Evolutionary conservation across 2,329 filamentous ascomycete genomes (phyloP).

Genomic region (Aspergillus niger): DNA sequence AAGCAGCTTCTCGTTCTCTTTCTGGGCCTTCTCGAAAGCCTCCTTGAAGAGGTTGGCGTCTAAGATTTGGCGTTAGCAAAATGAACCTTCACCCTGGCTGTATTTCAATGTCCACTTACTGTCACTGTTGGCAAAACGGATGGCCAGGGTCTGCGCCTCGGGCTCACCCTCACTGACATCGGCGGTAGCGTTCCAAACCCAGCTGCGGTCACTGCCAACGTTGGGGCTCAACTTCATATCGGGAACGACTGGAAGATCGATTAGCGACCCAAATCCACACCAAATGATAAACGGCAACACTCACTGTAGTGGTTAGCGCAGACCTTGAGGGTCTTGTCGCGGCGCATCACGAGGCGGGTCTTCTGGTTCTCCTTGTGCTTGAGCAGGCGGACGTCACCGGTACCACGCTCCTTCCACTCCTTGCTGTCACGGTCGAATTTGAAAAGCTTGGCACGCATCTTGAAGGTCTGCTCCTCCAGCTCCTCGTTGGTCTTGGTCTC

Average conservation of each 20-base stretch:
- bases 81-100: background rate
- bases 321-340: conserved; percentile 99
- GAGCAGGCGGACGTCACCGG: conserved; percentile 90
- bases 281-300: conserved; percentile 35
- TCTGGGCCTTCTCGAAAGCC: conserved; percentile 92
- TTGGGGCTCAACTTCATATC: conserved; percentile 99
- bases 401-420: conserved; percentile 99
- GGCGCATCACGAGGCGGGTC: conserved; percentile 95
- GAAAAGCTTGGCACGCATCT: conserved; percentile 99
- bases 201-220: conserved; percentile 95
- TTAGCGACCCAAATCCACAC: conserved; percentile 19
- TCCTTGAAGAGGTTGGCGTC: conserved; percentile 98
- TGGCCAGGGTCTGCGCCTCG: conserved; percentile 92
- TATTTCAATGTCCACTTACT: conserved; percentile 62
- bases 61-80: conserved; percentile 42
- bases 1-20: conserved; percentile 91
- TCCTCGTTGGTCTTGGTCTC: conserved; percentile 98
- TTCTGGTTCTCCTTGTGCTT: conserved; percentile 99
- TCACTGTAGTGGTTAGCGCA: conserved; percentile 99
- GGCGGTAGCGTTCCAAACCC: conserved; percentile 98
- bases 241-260: conserved; percentile 69
- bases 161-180: conserved; percentile 98
- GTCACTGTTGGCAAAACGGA: conserved; percentile 96
- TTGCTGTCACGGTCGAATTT: conserved; percentile 88
- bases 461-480: conserved; percentile 94